These are phyloP conservation scores for Ochetophila trinervis DNA, from an alignment of 306 rosid species.

Conservation along the genomic window DNA sequence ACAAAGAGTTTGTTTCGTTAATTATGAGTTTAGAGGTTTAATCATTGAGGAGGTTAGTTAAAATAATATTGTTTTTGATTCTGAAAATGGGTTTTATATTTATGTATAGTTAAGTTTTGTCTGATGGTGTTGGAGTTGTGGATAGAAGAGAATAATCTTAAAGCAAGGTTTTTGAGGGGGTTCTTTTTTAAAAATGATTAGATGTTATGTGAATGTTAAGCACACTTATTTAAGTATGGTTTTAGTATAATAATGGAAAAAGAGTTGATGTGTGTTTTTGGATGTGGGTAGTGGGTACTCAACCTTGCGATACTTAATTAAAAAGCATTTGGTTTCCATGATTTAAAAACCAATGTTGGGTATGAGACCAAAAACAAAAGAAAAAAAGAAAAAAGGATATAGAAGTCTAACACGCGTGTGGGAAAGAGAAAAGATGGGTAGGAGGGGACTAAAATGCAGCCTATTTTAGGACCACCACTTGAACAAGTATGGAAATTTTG, in stretches of 20 bases:
- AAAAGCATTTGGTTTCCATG: not conserved
- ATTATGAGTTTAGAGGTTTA: conserved; percentile 51
- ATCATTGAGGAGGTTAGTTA: conserved; percentile 50
- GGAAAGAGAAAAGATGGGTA: not conserved
- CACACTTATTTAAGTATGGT: not conserved
- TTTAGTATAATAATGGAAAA: not conserved
- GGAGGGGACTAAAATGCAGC: no score
- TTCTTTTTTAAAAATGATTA: not conserved
- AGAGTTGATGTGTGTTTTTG: not conserved
- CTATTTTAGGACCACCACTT: no score
- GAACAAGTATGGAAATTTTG: no score
- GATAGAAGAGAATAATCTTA: conserved; percentile 30
- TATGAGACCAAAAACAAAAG: no score
- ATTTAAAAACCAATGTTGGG: not conserved
- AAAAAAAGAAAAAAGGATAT: no score
- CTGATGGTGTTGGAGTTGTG: conserved; percentile 37
- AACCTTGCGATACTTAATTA: not conserved
- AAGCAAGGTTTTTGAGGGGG: conserved; percentile 2
- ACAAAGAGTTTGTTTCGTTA: conserved; percentile 34
- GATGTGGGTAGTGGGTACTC: not conserved
- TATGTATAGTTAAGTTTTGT: conserved; percentile 38
- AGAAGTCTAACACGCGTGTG: not conserved
- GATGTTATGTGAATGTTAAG: not conserved
- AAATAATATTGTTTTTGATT: conserved; percentile 7
- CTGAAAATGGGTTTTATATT: conserved; percentile 27